Base-by-base conservation (phyloP, 2,329 filamentous ascomycete genomes). In the Colletotrichum eleusines region DNA sequence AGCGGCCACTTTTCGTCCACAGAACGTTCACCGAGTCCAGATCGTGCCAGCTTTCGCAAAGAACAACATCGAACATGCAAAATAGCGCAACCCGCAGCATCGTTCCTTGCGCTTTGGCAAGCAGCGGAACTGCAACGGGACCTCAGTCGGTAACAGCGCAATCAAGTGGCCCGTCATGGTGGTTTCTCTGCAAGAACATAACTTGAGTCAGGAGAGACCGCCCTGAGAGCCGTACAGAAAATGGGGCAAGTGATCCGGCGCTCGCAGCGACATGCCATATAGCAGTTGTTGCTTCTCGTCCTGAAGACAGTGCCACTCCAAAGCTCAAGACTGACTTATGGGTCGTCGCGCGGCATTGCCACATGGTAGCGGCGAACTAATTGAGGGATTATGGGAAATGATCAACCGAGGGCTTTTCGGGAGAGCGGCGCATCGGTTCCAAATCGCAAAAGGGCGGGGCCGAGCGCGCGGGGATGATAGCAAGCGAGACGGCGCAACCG, bases 241-340 rank as follows among this genome's bases (percentile, higher is more conserved):
- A 14, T 54, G 18, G 9, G 18, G n/a, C 31, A 35, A 33, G 9
- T 35, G 18, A 54, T 14, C 18, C 18, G 28, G 51, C 51, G 51
- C 28, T 35, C 18, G 51, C 18, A n/a, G 28, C 28, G 31, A 35
- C 28, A 35, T 6, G 28, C 20, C 26, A 20, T n/a, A 31, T 8
- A 14, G 20, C 51, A n/a, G 18, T n/a, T 54, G 2, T 75, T 74
- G 74, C 77, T 80, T 72, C 76, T 82, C 74, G 82, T 80, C 77
- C 78, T 11, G 8, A 35, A 74, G 74, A 26, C 7, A 35, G 20
- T 26, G 7, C 28, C 28, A 18, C n/a, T n/a, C 26, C 8, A 44
- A 16, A 11, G 8, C 23, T 18, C 23, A 20, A 26, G 23, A 54
- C 26, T 14, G 23, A 54, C 26, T 14, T 63, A 26, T 33, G 18